phyloP scores from a whole-genome alignment of 2,329 filamentous ascomycete genomes.

The Alternaria novae-zelandiae region DNA sequence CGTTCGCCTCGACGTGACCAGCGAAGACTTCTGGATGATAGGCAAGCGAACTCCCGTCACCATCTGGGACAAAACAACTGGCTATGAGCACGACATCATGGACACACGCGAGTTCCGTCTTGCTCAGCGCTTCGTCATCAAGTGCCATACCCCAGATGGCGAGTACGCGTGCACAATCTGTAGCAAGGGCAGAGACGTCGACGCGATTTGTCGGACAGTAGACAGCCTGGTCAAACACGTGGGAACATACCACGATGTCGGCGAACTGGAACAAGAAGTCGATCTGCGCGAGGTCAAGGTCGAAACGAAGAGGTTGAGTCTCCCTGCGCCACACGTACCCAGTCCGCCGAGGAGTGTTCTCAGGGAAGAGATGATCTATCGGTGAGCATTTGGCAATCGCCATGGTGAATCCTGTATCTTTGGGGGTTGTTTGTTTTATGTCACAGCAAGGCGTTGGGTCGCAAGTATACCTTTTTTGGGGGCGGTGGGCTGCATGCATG shows the following conservation, averaged over 20 bases:
- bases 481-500: neutral
- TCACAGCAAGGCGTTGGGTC: neutral
- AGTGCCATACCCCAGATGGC: slow-evolving; percentile 46
- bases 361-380: slow-evolving; percentile 27
- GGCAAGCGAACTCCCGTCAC: slow-evolving; percentile 41
- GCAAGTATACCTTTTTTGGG: neutral
- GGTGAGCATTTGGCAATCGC: slow-evolving; percentile 1
- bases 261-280: slow-evolving; percentile 40
- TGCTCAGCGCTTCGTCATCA: slow-evolving; percentile 47
- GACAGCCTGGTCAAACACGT: slow-evolving; percentile 48
- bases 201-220: slow-evolving; percentile 44
- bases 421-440: neutral
- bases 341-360: slow-evolving; percentile 17
- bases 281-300: slow-evolving; percentile 39
- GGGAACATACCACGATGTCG: slow-evolving; percentile 40
- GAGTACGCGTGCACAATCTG: slow-evolving; percentile 48
- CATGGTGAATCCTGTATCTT: neutral
- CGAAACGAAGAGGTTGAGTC: slow-evolving; percentile 23
- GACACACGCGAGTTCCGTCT: slow-evolving; percentile 47
- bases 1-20: slow-evolving; percentile 31
- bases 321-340: slow-evolving; percentile 25
- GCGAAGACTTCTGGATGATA: slow-evolving; percentile 49
- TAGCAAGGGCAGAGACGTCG: slow-evolving; percentile 38
- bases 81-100: slow-evolving; percentile 40
- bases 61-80: slow-evolving; percentile 24